Evolutionary conservation across 768 basidiomycete genomes (phyloP).

Genomic region (Tylopilus sp.): DNA sequence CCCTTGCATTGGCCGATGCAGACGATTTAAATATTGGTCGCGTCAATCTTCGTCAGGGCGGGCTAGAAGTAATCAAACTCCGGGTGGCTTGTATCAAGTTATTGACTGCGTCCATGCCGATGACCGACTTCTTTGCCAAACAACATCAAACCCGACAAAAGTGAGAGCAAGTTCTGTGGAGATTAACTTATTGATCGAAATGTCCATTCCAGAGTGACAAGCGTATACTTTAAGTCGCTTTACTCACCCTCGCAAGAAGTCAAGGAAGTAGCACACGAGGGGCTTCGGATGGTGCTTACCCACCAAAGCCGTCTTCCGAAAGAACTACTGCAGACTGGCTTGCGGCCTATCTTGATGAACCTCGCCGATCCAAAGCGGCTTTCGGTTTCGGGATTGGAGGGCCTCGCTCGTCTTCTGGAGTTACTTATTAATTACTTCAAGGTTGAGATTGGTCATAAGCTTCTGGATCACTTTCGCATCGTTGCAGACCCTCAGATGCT

Average conservation of each 20-base stretch:
- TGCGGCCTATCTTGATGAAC: conserved; percentile 97
- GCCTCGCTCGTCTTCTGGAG: conserved; percentile 88
- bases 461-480: conserved; percentile 92
- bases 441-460: conserved; percentile 96
- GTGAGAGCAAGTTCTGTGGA: conserved; percentile 38
- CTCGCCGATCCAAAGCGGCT: conserved; percentile 94
- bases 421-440: conserved; percentile 99
- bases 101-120: conserved; percentile 89
- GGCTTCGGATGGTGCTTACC: conserved; percentile 81
- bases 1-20: conserved; percentile 91
- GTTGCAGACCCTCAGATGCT: conserved; percentile 89
- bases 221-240: conserved; percentile 97
- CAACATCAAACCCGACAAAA: conserved; percentile 83
- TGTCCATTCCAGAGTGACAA: conserved; percentile 64
- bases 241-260: conserved; percentile 90
- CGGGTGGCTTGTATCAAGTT: conserved; percentile 93
- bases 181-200: neutral
- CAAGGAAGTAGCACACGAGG: conserved; percentile 94
- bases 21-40: conserved; percentile 85
- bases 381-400: conserved; percentile 89
- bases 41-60: conserved; percentile 70
- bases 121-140: conserved; percentile 88
- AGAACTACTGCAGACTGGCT: conserved; percentile 90
- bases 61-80: conserved; percentile 80
- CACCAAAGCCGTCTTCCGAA: conserved; percentile 92